Evolutionary conservation across 331 rosid species (phyloP).

Genomic region (Malus hybrid): DNA sequence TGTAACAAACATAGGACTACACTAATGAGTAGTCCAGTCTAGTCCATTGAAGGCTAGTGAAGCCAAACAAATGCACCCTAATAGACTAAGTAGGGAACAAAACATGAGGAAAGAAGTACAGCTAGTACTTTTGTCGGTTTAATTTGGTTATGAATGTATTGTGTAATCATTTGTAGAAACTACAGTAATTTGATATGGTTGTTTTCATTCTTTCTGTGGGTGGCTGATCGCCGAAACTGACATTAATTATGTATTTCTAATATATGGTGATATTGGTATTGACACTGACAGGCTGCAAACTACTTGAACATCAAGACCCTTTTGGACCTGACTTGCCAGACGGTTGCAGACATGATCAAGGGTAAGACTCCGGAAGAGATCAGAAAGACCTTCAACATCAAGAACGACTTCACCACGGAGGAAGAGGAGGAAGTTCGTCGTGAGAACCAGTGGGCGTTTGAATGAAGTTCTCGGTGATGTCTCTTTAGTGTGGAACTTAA

Average conservation of each 20-base stretch:
- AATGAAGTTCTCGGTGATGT: constrained; percentile 21
- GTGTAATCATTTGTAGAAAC: background rate
- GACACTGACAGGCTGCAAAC: constrained; percentile 52
- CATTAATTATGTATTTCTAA: background rate
- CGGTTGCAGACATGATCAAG: constrained; percentile 77
- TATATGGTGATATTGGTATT: background rate
- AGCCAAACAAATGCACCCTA: too few species aligned
- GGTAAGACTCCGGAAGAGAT: constrained; percentile 78
- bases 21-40: too few species aligned
- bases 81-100: too few species aligned
- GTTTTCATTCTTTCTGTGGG: background rate
- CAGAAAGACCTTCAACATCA: constrained; percentile 58
- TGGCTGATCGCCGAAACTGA: background rate
- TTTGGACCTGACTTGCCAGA: constrained; percentile 67
- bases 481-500: background rate
- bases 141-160: background rate
- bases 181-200: background rate
- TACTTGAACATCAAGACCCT: constrained; percentile 66
- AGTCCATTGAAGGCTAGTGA: too few species aligned
- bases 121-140: background rate
- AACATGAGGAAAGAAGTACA: too few species aligned
- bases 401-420: constrained; percentile 56
- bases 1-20: too few species aligned
- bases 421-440: constrained; percentile 77
- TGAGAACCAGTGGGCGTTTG: constrained; percentile 83